These are phyloP conservation scores for Dendrobium officinale DNA, from an alignment of 106 monocot species.

Conservation along the genomic window DNA sequence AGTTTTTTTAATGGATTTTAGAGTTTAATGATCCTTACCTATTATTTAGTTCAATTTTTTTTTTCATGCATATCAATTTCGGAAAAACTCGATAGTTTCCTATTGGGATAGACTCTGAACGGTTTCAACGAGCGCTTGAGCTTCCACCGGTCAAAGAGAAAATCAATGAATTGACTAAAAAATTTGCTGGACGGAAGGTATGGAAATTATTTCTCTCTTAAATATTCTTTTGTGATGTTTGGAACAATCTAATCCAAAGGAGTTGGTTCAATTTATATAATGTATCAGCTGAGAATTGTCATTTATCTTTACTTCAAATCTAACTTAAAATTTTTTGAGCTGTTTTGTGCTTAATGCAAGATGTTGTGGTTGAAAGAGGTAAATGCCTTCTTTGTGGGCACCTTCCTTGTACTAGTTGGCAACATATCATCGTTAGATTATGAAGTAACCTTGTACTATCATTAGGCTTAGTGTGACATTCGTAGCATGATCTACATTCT, in stretches of 20 bases:
- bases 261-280: neutral
- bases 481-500: too few relatives aligned
- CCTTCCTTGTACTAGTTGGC: too few relatives aligned
- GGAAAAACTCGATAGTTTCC: conserved; percentile 66
- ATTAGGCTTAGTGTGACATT: too few relatives aligned
- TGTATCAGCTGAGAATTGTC: neutral
- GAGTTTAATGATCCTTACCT: neutral
- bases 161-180: conserved; percentile 68
- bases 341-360: neutral
- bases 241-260: neutral
- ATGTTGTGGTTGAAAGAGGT: too few relatives aligned
- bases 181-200: conserved; percentile 92
- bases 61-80: neutral
- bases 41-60: neutral
- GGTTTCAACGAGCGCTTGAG: conserved; percentile 85
- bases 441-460: too few relatives aligned
- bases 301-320: neutral
- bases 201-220: conserved; percentile 1
- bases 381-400: too few relatives aligned
- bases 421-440: too few relatives aligned
- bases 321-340: neutral
- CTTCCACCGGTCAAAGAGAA: conserved; percentile 77
- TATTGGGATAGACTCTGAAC: conserved; percentile 85
- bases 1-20: neutral
- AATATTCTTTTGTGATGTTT: neutral